Conservation (phyloP, 306 rosid genomes). For the Casuarina cunninghamiana region DNA sequence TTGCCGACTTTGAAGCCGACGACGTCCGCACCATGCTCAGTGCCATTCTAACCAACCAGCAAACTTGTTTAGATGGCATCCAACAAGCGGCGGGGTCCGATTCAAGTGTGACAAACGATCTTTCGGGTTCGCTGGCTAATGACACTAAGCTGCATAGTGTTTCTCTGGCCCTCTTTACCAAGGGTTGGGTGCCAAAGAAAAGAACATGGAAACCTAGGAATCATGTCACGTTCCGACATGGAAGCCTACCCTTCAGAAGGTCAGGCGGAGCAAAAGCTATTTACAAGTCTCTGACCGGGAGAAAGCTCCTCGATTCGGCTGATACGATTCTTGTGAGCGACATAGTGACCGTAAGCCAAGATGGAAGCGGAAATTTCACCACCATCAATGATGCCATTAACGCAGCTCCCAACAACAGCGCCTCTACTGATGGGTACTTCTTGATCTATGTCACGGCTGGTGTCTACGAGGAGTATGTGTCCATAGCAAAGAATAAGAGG, state of each 20-base stretch:
- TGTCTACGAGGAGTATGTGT: slow-evolving; percentile 9
- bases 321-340: neutral
- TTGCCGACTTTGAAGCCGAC: neutral
- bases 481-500: slow-evolving; percentile 1
- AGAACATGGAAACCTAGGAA: slow-evolving; percentile 5
- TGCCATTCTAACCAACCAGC: slow-evolving; percentile 6
- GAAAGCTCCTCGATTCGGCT: neutral
- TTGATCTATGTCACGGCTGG: slow-evolving; percentile 8
- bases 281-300: neutral
- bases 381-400: slow-evolving; percentile 1
- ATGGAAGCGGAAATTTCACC: slow-evolving; percentile 9
- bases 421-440: neutral
- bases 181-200: neutral
- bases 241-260: neutral
- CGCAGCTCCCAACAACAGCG: neutral
- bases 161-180: neutral
- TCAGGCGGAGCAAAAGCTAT: neutral
- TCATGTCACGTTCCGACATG: neutral
- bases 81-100: neutral
- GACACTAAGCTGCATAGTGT: slow-evolving; percentile 1
- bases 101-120: neutral
- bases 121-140: neutral
- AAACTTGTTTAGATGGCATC: slow-evolving; percentile 1
- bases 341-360: neutral
- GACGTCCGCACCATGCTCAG: neutral